Base-by-base conservation (phyloP, 1,139 yeast genomes). In the Pichia sp. region DNA sequence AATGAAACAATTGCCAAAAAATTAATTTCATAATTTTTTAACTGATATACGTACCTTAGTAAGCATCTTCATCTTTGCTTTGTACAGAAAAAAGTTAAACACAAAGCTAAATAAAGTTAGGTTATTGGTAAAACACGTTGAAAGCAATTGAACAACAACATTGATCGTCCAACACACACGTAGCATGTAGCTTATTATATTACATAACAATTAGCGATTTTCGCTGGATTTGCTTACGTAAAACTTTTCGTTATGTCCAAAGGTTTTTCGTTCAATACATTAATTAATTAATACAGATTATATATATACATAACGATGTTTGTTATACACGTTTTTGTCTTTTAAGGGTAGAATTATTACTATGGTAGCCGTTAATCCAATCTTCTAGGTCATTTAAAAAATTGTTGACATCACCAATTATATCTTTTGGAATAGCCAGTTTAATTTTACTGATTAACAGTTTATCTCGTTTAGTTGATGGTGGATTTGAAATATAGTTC, bases 1-100 rank as follows among this genome's bases (percentile, higher is more conserved):
- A n/a, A n/a, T n/a, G n/a, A n/a, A n/a, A n/a, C n/a, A n/a, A n/a
- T n/a, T n/a, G n/a, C n/a, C n/a, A n/a, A n/a, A n/a, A n/a, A n/a
- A n/a, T n/a, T n/a, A n/a, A n/a, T n/a, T n/a, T n/a, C n/a, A n/a
- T n/a, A n/a, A n/a, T n/a, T n/a, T n/a, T n/a, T n/a, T n/a, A n/a
- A n/a, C n/a, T n/a, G n/a, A n/a, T 30, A 16, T 22, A 35, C 78
- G 42, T 68, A 74, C 80, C 71, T 80, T 89, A 47, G 96, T 89
- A 64, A 89, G 78, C 96, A 89, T 85, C 87, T 89, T 89, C 97
- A 89, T 89, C 26, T 32, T 32, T 32, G 35, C 25, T 5, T n/a
- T 32, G 16, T 23, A 16, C 23, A 25, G 7, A 32, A 5, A 22
- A 20, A 22, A 11, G 3, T 16, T 11, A 23, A 22, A 3, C 35